phyloP scores from a whole-genome alignment of 2,329 filamentous ascomycete genomes.

The Chaetomium globosum region DNA sequence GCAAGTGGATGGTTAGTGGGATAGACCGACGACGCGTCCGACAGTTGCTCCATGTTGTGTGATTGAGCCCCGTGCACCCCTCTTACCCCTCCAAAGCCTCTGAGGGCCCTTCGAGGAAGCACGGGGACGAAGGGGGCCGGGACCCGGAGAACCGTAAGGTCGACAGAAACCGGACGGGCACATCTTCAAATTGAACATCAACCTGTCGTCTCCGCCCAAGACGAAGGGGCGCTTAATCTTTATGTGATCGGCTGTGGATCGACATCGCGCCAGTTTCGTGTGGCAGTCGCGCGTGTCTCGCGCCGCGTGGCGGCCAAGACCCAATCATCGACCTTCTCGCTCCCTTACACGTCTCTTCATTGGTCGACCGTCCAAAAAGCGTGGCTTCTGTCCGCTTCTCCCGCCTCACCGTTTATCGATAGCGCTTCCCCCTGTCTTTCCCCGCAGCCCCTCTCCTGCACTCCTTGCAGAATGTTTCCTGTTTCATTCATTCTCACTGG shows the following conservation, averaged over 20 bases:
- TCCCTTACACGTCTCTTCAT: conserved; percentile 19
- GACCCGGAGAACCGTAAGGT: background rate
- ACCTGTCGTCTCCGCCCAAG: conserved; percentile 21
- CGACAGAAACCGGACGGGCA: background rate
- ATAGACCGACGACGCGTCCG: conserved; percentile 4
- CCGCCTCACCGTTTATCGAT: conserved; percentile 36
- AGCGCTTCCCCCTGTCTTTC: conserved; percentile 37
- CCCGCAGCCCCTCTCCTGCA: conserved; percentile 30
- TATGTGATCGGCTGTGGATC: conserved; percentile 27
- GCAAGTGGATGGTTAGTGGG: conserved; percentile 3
- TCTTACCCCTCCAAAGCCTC: background rate
- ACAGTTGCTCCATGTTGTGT: background rate
- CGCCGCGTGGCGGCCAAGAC: conserved; percentile 30
- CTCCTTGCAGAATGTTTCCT: conserved; percentile 26
- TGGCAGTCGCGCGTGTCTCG: conserved; percentile 33
- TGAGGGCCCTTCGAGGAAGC: background rate
- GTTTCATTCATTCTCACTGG: conserved; percentile 34
- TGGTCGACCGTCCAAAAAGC: conserved; percentile 12
- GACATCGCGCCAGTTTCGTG: conserved; percentile 35
- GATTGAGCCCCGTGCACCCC: background rate
- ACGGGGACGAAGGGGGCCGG: background rate
- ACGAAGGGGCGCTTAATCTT: conserved; percentile 28
- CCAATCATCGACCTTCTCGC: conserved; percentile 7
- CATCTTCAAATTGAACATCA: background rate
- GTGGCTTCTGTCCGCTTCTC: conserved; percentile 12